Percentiles rank a stretch among this genome's conserved stretches.
phyloP scores from a whole-genome alignment of 768 basidiomycete genomes.

The Cantharellus cinnabarinus region DNA sequence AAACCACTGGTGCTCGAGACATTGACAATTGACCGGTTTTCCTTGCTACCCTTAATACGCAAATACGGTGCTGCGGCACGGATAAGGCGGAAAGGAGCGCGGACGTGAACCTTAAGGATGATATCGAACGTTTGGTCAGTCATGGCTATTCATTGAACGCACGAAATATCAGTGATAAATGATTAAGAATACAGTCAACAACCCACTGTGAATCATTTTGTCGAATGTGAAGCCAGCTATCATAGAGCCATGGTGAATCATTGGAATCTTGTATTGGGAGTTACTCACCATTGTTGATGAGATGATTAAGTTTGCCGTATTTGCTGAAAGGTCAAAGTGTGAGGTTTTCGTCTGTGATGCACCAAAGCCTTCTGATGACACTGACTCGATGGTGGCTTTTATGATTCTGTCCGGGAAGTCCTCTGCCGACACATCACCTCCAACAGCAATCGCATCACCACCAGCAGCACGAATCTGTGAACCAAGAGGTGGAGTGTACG shows the following conservation, averaged over 20 bases:
- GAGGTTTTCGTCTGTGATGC: background rate
- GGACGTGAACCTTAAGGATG: slow-evolving; percentile 68
- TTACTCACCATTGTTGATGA: slow-evolving; percentile 50
- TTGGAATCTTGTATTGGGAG: background rate
- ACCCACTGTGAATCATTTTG: slow-evolving; percentile 55
- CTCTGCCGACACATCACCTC: slow-evolving; percentile 65
- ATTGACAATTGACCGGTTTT: slow-evolving; percentile 59
- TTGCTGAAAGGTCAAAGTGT: slow-evolving; percentile 24
- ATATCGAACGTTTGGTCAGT: slow-evolving; percentile 66
- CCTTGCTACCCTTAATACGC: slow-evolving; percentile 48
- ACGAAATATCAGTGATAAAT: too few relatives aligned
- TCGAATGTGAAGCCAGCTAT: slow-evolving; percentile 60
- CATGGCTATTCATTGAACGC: slow-evolving; percentile 20
- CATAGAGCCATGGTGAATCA: background rate
- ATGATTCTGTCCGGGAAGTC: slow-evolving; percentile 67
- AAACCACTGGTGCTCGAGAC: slow-evolving; percentile 68
- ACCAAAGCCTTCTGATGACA: slow-evolving; percentile 7
- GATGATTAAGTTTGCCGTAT: slow-evolving; percentile 73
- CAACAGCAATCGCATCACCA: slow-evolving; percentile 52
- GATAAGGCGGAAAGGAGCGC: slow-evolving; percentile 69
- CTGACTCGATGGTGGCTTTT: slow-evolving; percentile 53
- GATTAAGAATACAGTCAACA: too few relatives aligned
- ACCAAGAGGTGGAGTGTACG: background rate
- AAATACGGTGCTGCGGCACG: slow-evolving; percentile 71
- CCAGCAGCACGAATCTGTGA: slow-evolving; percentile 20